Evolutionary conservation across 1,284 basidiomycete species (phyloP).

Genomic region (Leccinum griseonigrum): DNA sequence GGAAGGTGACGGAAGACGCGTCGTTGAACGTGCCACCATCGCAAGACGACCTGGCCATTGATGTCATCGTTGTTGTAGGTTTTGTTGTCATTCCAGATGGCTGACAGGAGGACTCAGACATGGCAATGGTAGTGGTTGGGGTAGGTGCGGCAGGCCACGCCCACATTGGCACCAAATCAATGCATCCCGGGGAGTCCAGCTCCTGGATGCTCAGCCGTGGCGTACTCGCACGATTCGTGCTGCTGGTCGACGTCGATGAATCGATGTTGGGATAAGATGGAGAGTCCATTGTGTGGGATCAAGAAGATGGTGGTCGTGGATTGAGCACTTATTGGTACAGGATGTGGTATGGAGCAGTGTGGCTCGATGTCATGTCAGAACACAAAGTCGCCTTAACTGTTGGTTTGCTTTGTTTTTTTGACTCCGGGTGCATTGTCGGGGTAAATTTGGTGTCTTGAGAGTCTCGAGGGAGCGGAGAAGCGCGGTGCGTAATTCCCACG

Average conservation of each 20-base stretch:
- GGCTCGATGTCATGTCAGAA: neutral
- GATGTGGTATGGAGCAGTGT: neutral
- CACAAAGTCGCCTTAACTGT: neutral
- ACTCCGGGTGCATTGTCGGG: neutral
- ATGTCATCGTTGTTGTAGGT: neutral
- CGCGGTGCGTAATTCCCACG: neutral
- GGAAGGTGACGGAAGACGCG: constrained; percentile 16
- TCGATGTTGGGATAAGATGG: neutral
- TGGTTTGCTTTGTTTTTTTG: neutral
- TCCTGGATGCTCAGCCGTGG: neutral
- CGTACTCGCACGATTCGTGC: neutral
- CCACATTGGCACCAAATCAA: neutral
- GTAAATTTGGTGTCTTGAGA: neutral
- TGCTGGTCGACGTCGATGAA: neutral
- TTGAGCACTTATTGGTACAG: neutral
- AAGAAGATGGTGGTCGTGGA: neutral
- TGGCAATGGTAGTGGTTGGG: neutral
- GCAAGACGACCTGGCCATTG: neutral
- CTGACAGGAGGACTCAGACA: neutral
- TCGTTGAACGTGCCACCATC: constrained; percentile 9
- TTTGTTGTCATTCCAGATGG: neutral
- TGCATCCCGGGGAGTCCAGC: neutral
- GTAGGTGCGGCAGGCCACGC: neutral
- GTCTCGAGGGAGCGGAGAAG: neutral
- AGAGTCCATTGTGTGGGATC: neutral